These are phyloP conservation scores for Candida parachauliodes DNA, from an alignment of 805 yeast genomes.

Conservation along the genomic window DNA sequence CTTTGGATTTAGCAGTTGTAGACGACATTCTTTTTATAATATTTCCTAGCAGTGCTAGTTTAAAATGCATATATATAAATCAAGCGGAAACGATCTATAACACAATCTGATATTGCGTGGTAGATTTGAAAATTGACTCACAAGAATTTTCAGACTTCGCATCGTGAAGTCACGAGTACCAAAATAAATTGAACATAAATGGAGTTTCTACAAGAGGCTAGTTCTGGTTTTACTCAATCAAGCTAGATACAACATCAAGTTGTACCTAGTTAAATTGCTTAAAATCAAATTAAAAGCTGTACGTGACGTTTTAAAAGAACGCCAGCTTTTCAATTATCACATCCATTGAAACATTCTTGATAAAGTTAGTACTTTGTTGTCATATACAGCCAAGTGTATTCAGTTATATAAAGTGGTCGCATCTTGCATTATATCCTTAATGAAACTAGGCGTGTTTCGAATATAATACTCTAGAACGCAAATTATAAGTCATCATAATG, in stretches of 20 bases:
- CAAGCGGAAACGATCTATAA: neutral
- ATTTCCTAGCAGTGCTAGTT: neutral
- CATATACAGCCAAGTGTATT: neutral
- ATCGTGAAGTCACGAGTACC: neutral
- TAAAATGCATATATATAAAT: constrained; percentile 7
- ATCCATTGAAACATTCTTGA: no score
- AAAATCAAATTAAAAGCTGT: neutral
- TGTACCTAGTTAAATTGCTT: neutral
- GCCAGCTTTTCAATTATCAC: no score
- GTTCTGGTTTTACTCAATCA: no score
- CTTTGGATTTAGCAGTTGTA: constrained; percentile 20
- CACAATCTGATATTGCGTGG: neutral
- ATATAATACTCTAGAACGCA: constrained; percentile 43
- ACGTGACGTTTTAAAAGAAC: no score
- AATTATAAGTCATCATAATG: constrained; percentile 41
- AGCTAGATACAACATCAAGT: neutral
- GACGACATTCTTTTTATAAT: constrained; percentile 10
- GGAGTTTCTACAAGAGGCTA: no score
- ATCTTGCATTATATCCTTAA: constrained; percentile 27
- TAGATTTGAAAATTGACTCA: constrained; percentile 3
- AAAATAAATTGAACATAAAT: no score
- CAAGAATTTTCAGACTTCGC: neutral
- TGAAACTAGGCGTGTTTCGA: constrained; percentile 48
- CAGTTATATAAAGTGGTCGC: constrained; percentile 33
- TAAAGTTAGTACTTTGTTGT: no score